Evolutionary conservation across 352 stramenopile genomes (phyloP), one percentile per base, ranked within the genome.

Genomic region (Thraustochytrium striatum): DNA sequence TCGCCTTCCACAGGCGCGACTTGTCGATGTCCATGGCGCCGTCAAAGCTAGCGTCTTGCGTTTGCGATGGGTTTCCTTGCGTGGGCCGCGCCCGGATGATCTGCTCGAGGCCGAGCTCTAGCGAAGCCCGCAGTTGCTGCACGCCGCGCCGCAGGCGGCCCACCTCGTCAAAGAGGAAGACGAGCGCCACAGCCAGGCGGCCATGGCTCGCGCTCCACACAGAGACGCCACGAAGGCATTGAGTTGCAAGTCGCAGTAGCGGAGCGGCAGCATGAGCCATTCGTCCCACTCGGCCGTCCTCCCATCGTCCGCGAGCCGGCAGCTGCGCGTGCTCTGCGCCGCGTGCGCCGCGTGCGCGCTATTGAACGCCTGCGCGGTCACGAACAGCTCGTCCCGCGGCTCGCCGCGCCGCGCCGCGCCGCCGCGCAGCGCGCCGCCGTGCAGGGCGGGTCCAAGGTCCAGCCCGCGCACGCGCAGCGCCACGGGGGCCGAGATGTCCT

Each of bases 301-400:
- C 19, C 3, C 32, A 2, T 39, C 0, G 21, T 35, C 19, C 36
- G 62, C 39, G 32, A 59, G 59, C 50, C 43, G 16, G 21, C 35
- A 43, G 25, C 55, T 25, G 50, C 69, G 57, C 52, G 72, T 81
- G 19, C 21, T 93, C 72, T 94, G 87, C 28, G 89, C 85, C 2
- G 88, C 83, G 72, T 94, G 90, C 55, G 93, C 83, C 11, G 90
- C 87, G 13, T 91, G 83, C 0, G 89, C 90, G 80, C 93, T 89
- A 16, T 88, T 90, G 70, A 92, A 93, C 69, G 93, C 89, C 82
- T 94, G 89, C n/a, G 89, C 90, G 65, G 88, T 93, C 43, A 94
- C 84, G 79, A 94, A 93, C 69, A 93, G 89, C 85, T 94, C 65
- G 52, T 61, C 65, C 7, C 33, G 30, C 11, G 21, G 39, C 43